These are phyloP conservation scores for Kodamaea hsintzibuensis DNA, from an alignment of 805 yeast species.

Conservation along the genomic window DNA sequence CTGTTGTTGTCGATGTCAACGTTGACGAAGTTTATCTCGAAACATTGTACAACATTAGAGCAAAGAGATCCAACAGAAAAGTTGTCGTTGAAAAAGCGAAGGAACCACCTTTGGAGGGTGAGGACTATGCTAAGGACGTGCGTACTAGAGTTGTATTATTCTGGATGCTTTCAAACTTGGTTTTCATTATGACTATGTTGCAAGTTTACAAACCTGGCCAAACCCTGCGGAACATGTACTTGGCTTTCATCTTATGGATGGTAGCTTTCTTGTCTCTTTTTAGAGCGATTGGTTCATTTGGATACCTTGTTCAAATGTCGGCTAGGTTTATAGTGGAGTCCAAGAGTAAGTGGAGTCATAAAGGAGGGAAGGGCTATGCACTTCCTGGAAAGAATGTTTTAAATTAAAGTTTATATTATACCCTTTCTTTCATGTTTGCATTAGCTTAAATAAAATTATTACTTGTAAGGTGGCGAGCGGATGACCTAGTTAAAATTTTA, in stretches of 20 bases:
- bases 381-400: slow-evolving; percentile 35
- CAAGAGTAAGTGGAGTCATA: slow-evolving; percentile 43
- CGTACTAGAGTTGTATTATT: slow-evolving; percentile 92
- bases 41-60: slow-evolving; percentile 68
- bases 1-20: slow-evolving; percentile 80
- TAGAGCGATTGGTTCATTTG: slow-evolving; percentile 79
- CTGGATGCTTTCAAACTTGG: slow-evolving; percentile 86
- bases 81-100: slow-evolving; percentile 32
- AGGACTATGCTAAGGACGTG: slow-evolving; percentile 92
- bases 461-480: background rate
- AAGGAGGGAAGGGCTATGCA: slow-evolving; percentile 36
- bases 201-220: slow-evolving; percentile 76
- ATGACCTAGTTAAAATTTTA: no score
- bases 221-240: slow-evolving; percentile 60
- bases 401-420: slow-evolving; percentile 18
- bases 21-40: slow-evolving; percentile 82
- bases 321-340: slow-evolving; percentile 41
- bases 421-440: background rate
- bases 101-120: slow-evolving; percentile 43
- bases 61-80: slow-evolving; percentile 61
- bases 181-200: slow-evolving; percentile 82
- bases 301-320: slow-evolving; percentile 53
- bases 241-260: slow-evolving; percentile 86
- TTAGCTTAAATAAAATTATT: background rate
- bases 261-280: slow-evolving; percentile 83